These are phyloP conservation scores for Calonectria leucothoes DNA, from an alignment of 2,329 filamentous ascomycete species.

Conservation along the genomic window DNA sequence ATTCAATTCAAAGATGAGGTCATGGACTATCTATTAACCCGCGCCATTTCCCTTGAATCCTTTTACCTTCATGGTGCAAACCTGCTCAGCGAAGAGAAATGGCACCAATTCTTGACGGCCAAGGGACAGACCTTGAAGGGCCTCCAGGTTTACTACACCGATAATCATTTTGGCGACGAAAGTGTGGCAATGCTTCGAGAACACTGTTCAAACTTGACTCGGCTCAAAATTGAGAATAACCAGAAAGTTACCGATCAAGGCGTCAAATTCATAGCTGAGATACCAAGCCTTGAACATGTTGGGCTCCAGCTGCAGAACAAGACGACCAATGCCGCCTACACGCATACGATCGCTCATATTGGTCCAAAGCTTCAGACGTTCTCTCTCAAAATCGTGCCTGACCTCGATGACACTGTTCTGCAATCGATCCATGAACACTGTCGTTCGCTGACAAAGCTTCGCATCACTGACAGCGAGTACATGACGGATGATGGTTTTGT, in stretches of 20 bases:
- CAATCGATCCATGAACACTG: constrained; percentile 78
- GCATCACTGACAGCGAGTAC: constrained; percentile 80
- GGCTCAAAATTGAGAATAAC: constrained; percentile 86
- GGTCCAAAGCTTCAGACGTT: constrained; percentile 80
- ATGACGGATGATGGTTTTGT: constrained; percentile 82
- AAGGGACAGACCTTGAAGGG: constrained; percentile 74
- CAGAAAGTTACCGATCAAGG: constrained; percentile 76
- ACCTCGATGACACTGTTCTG: constrained; percentile 77
- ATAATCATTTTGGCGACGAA: constrained; percentile 82
- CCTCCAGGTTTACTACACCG: constrained; percentile 85
- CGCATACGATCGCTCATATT: constrained; percentile 69
- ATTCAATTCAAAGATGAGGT: constrained; percentile 91
- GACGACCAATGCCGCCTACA: constrained; percentile 68
- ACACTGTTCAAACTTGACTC: constrained; percentile 74
- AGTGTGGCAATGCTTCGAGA: constrained; percentile 71
- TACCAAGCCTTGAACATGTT: constrained; percentile 78
- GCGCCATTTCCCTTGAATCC: constrained; percentile 74
- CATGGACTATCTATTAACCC: constrained; percentile 82
- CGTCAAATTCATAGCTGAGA: constrained; percentile 70
- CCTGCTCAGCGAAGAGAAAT: constrained; percentile 80
- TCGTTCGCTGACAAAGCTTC: constrained; percentile 76
- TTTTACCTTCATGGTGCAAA: constrained; percentile 88
- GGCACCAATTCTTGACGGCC: constrained; percentile 75
- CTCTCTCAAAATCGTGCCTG: constrained; percentile 76
- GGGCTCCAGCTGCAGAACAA: constrained; percentile 74